These are phyloP conservation scores for Podospora bellae-mahoneyi DNA, from an alignment of 495 filamentous ascomycete genomes.

Conservation along the genomic window DNA sequence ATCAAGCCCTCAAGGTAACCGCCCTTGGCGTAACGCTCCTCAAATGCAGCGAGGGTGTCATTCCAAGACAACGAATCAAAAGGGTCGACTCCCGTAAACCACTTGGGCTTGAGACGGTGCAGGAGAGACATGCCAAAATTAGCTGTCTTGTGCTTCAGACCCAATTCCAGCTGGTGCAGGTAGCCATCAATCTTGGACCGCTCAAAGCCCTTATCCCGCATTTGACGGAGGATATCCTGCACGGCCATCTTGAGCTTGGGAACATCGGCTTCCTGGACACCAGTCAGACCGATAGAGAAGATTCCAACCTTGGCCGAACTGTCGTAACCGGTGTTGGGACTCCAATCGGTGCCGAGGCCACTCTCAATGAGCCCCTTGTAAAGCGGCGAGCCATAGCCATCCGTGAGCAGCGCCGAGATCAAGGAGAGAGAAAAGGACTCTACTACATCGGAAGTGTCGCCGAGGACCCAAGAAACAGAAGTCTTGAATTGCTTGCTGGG, in stretches of 20 bases:
- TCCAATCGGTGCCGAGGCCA: conserved; percentile 87
- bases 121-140: conserved; percentile 90
- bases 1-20: conserved; percentile 80
- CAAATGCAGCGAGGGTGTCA: conserved; percentile 76
- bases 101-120: conserved; percentile 79
- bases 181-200: conserved; percentile 86
- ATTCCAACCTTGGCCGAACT: conserved; percentile 68
- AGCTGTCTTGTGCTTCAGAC: conserved; percentile 89
- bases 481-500: conserved; percentile 87
- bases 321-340: conserved; percentile 90
- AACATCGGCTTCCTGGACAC: conserved; percentile 75
- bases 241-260: conserved; percentile 71
- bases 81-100: conserved; percentile 94
- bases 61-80: conserved; percentile 89
- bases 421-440: conserved; percentile 84
- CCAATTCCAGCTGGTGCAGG: conserved; percentile 86
- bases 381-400: conserved; percentile 92
- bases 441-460: conserved; percentile 72
- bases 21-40: conserved; percentile 63
- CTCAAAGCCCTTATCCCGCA: conserved; percentile 73
- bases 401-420: conserved; percentile 75
- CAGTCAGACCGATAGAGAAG: conserved; percentile 87
- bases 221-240: conserved; percentile 61
- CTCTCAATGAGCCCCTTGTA: conserved; percentile 89
- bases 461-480: conserved; percentile 87